Evolutionary conservation across 164 flowering plant species (phyloP).

Genomic region (Vitis vinifera): DNA sequence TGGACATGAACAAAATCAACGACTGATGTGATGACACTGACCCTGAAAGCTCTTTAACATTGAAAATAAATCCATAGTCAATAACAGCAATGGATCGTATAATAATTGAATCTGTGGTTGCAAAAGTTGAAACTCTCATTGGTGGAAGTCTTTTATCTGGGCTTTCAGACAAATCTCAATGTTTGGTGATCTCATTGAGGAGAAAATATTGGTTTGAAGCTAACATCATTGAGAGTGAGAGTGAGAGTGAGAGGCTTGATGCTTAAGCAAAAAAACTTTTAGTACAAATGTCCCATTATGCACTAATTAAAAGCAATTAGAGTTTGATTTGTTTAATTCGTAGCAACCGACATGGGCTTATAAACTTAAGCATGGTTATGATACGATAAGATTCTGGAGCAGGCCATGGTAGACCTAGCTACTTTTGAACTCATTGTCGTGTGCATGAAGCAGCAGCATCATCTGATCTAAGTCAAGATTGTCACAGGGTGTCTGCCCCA

Average conservation of each 20-base stretch:
- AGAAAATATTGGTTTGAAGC: slow-evolving; percentile 13
- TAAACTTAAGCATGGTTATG: slow-evolving; percentile 5
- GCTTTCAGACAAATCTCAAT: slow-evolving; percentile 10
- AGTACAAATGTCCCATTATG: slow-evolving; percentile 2
- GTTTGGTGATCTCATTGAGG: slow-evolving; percentile 22
- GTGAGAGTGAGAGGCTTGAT: slow-evolving; percentile 11
- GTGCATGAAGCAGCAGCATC: neutral
- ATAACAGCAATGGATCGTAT: neutral
- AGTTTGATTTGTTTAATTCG: neutral
- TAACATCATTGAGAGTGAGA: slow-evolving; percentile 24
- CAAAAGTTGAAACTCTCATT: slow-evolving; percentile 10
- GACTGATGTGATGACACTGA: slow-evolving; percentile 14
- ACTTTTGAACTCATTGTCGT: neutral
- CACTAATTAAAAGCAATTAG: slow-evolving; percentile 10
- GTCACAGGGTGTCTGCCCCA: too few relatives aligned
- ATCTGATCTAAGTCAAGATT: neutral
- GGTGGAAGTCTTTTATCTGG: slow-evolving; percentile 3
- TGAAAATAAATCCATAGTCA: slow-evolving; percentile 7
- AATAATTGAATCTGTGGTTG: slow-evolving; percentile 3
- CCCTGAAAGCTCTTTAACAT: slow-evolving; percentile 5
- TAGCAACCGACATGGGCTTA: slow-evolving; percentile 5
- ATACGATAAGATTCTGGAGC: slow-evolving; percentile 21
- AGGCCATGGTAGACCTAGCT: neutral
- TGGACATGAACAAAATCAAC: slow-evolving; percentile 15
- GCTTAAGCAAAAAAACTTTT: slow-evolving; percentile 24